phyloP scores from a whole-genome alignment of 192 early-diverging fungal species.

The Thoreauomyces humboldtii region DNA sequence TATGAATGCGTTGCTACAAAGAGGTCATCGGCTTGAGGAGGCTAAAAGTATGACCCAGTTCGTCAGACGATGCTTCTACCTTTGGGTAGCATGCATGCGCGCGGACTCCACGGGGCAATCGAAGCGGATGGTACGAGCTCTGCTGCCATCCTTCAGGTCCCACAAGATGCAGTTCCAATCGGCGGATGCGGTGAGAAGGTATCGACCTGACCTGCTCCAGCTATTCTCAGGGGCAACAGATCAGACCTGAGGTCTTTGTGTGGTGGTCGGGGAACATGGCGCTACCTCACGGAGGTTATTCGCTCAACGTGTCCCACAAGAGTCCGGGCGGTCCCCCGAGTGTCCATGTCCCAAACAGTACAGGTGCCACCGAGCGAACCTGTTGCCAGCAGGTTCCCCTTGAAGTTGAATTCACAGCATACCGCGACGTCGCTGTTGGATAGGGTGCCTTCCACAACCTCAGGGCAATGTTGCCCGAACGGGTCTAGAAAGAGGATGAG shows the following conservation, averaged over 20 bases:
- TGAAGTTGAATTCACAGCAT: slow-evolving; percentile 70
- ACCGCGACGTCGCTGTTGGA: slow-evolving; percentile 61
- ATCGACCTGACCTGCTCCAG: slow-evolving; percentile 79
- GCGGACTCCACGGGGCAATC: slow-evolving; percentile 68
- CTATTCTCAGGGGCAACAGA: slow-evolving; percentile 2
- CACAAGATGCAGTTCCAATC: slow-evolving; percentile 85
- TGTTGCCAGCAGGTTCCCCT: slow-evolving; percentile 78
- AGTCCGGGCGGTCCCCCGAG: slow-evolving; percentile 67
- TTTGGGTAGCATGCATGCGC: slow-evolving; percentile 65
- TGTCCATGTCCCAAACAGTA: slow-evolving; percentile 87
- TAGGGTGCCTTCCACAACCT: slow-evolving; percentile 72
- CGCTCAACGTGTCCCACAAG: slow-evolving; percentile 73
- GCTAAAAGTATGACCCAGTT: too few species aligned
- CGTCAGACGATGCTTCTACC: too few species aligned
- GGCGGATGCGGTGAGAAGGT: slow-evolving; percentile 74
- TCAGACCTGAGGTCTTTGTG: too few species aligned
- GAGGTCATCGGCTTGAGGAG: too few species aligned
- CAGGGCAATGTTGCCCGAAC: slow-evolving; percentile 47
- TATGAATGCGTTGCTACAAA: slow-evolving; percentile 26
- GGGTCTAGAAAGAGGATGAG: slow-evolving; percentile 22
- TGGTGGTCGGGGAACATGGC: too few species aligned
- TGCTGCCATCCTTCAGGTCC: slow-evolving; percentile 67
- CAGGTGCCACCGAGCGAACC: slow-evolving; percentile 77
- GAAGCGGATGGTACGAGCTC: slow-evolving; percentile 62
- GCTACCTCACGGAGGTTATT: slow-evolving; percentile 78